phyloP scores from a whole-genome alignment of 148 eudicot genomes.

The Camellia sinensis region DNA sequence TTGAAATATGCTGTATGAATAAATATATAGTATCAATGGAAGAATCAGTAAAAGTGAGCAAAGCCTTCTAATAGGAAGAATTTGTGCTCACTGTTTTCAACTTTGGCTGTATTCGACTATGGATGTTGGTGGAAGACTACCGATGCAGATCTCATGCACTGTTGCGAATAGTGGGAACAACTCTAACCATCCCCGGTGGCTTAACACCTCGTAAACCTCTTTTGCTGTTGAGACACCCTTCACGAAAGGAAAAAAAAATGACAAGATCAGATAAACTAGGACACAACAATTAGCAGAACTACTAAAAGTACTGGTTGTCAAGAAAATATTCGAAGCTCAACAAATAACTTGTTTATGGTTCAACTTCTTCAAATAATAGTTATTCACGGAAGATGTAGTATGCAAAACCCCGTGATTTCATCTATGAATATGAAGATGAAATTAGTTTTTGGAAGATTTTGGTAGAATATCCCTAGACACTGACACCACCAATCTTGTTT shows the following conservation, averaged over 20 bases:
- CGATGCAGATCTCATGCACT: slow-evolving; percentile 86
- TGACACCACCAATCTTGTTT: not conserved
- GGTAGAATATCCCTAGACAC: not conserved
- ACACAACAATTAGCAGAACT: not conserved
- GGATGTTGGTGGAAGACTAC: slow-evolving; percentile 67
- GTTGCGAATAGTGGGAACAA: slow-evolving; percentile 80
- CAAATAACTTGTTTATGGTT: not conserved
- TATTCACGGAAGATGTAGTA: not conserved
- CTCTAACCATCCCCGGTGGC: slow-evolving; percentile 71
- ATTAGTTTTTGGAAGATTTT: not conserved
- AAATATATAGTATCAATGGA: not conserved
- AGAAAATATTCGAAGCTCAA: not conserved
- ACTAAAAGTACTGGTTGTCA: not conserved
- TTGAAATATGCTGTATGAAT: not conserved
- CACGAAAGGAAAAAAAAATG: slow-evolving; percentile 33
- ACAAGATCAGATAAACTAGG: slow-evolving; percentile 6
- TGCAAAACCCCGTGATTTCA: not conserved
- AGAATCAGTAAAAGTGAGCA: slow-evolving; percentile 15
- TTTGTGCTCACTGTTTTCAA: slow-evolving; percentile 41
- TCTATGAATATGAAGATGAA: not conserved
- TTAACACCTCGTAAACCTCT: slow-evolving; percentile 83
- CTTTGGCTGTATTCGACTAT: slow-evolving; percentile 65
- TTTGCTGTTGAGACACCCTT: slow-evolving; percentile 89
- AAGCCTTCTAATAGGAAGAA: slow-evolving; percentile 24
- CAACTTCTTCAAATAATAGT: not conserved